These are phyloP conservation scores for Grigorovia humatica DNA, from an alignment of 805 yeast species.

Conservation along the genomic window DNA sequence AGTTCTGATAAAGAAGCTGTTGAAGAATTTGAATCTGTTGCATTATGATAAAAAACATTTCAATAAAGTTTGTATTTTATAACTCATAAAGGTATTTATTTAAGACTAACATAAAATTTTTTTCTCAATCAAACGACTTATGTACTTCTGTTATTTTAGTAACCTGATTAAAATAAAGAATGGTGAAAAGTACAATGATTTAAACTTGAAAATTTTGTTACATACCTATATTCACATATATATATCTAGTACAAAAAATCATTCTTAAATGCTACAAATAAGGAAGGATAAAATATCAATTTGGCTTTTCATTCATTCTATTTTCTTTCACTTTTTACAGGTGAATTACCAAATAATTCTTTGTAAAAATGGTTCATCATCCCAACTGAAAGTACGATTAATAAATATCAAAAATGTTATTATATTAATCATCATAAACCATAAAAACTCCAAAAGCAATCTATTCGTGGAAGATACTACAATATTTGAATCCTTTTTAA, in stretches of 20 bases:
- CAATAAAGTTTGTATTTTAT: background rate
- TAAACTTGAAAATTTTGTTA: no score
- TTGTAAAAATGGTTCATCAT: slow-evolving; percentile 47
- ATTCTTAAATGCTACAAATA: no score
- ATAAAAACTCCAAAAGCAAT: slow-evolving; percentile 44
- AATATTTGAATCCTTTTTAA: slow-evolving; percentile 9
- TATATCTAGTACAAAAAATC: no score
- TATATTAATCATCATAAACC: slow-evolving; percentile 50
- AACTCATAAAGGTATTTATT: background rate
- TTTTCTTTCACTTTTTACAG: no score
- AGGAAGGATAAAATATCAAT: no score
- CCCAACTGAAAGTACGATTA: slow-evolving; percentile 58
- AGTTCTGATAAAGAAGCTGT: background rate
- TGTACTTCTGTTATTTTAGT: no score
- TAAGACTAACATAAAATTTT: background rate
- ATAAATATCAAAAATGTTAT: slow-evolving; percentile 48
- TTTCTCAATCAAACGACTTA: background rate
- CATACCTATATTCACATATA: no score
- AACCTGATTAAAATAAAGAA: no score
- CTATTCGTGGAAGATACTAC: slow-evolving; percentile 27
- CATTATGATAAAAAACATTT: slow-evolving; percentile 4
- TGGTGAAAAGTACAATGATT: no score
- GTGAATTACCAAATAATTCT: slow-evolving; percentile 73
- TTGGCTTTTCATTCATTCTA: no score
- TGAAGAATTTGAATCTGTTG: slow-evolving; percentile 19